Evolutionary conservation across 176 grass and related monocot species (phyloP).

Genomic region (Oryza australiensis): DNA sequence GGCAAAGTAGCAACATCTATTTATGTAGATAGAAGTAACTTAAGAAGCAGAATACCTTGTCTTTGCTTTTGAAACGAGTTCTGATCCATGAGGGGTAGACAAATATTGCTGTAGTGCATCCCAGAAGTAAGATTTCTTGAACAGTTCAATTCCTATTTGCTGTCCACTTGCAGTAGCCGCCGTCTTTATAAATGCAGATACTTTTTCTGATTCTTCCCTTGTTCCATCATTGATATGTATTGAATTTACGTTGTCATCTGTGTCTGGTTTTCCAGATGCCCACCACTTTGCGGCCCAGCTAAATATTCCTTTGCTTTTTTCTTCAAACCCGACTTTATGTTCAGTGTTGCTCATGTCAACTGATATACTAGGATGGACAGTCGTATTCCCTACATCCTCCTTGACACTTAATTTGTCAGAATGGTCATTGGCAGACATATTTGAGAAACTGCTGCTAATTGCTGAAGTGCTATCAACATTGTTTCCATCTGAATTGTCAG

Average conservation of each 20-base stretch:
- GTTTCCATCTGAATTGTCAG: not conserved
- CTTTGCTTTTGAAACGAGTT: not conserved
- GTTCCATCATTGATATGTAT: not conserved
- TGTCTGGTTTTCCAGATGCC: not conserved
- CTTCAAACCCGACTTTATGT: not conserved
- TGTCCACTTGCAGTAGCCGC: not conserved
- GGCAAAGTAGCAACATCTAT: not conserved
- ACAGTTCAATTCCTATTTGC: not conserved
- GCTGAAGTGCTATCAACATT: not conserved
- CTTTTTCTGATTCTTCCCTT: not conserved
- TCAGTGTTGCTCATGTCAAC: not conserved
- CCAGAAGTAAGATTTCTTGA: not conserved
- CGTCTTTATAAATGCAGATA: not conserved
- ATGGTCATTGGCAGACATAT: not conserved
- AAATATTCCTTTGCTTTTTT: not conserved
- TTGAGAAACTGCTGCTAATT: not conserved
- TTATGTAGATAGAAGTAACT: not conserved
- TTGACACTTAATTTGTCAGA: not conserved
- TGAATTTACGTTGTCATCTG: not conserved
- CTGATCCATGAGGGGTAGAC: not conserved
- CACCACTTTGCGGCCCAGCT: not conserved
- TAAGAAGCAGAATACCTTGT: not conserved
- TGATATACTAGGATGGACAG: not conserved
- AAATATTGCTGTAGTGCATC: not conserved
- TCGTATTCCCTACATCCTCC: not conserved